Evolutionary conservation across 1,139 yeast species (phyloP).

Genomic region (Diutina mesorugosa): DNA sequence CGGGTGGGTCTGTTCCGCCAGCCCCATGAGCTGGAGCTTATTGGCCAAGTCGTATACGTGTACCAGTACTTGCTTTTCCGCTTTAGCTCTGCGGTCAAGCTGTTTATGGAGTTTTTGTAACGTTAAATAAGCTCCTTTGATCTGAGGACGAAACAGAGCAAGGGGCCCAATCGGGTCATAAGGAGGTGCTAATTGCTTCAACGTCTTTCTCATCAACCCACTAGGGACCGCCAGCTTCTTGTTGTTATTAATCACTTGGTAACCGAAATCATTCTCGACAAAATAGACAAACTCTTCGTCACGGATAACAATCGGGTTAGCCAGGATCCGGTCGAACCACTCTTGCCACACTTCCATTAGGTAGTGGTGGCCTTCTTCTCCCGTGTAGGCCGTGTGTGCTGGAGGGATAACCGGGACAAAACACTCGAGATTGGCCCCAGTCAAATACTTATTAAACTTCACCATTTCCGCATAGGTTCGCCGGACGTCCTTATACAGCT

Average conservation of each 20-base stretch:
- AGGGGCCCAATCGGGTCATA: constrained; percentile 75
- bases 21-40: constrained; percentile 35
- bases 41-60: constrained; percentile 56
- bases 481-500: constrained; percentile 58
- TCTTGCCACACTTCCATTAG: constrained; percentile 54
- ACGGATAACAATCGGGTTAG: constrained; percentile 65
- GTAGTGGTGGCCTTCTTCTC: constrained; percentile 64
- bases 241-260: constrained; percentile 48
- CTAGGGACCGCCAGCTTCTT: constrained; percentile 55
- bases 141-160: constrained; percentile 75
- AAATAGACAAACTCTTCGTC: constrained; percentile 86
- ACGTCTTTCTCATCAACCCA: constrained; percentile 75
- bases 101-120: constrained; percentile 44
- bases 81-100: constrained; percentile 41
- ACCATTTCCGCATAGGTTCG: constrained; percentile 72
- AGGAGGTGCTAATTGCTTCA: constrained; percentile 86
- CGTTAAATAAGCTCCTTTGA: constrained; percentile 60
- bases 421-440: constrained; percentile 77
- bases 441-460: constrained; percentile 64
- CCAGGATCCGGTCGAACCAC: constrained; percentile 72
- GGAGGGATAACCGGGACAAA: constrained; percentile 85
- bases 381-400: constrained; percentile 67
- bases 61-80: constrained; percentile 42
- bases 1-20: constrained; percentile 34
- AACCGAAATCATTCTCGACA: constrained; percentile 79